These are phyloP conservation scores for Trametes polyzona DNA, from an alignment of 1,284 basidiomycete species.

Conservation along the genomic window DNA sequence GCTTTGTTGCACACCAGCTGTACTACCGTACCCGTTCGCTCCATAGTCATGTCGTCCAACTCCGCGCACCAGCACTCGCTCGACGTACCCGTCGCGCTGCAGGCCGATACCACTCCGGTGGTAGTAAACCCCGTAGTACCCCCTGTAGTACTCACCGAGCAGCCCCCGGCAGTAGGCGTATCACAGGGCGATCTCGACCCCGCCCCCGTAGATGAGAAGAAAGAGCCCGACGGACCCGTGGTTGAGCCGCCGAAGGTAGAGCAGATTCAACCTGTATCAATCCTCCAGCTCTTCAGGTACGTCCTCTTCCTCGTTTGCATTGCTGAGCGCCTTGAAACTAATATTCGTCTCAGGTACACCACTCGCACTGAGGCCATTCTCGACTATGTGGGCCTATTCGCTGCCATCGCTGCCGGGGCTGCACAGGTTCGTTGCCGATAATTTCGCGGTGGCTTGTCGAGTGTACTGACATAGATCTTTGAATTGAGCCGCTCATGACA, in stretches of 20 bases:
- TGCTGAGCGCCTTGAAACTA: not conserved
- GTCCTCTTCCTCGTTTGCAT: slow-evolving; percentile 15
- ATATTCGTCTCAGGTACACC: slow-evolving; percentile 50
- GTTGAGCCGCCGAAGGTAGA: not conserved
- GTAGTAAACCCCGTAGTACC: too few relatives aligned
- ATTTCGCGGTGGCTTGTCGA: too few relatives aligned
- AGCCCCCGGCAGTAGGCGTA: too few relatives aligned
- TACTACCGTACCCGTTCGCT: too few relatives aligned
- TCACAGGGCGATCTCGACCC: not conserved
- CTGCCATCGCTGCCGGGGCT: slow-evolving; percentile 72
- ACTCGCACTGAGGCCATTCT: slow-evolving; percentile 67
- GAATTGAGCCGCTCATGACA: slow-evolving; percentile 84
- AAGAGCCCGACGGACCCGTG: not conserved
- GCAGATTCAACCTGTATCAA: not conserved
- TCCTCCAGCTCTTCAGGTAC: slow-evolving; percentile 51
- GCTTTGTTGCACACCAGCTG: too few relatives aligned
- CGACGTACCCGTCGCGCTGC: too few relatives aligned
- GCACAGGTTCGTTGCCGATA: slow-evolving; percentile 60
- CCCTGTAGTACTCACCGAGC: too few relatives aligned
- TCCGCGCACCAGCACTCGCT: too few relatives aligned
- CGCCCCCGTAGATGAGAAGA: not conserved
- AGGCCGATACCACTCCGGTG: too few relatives aligned
- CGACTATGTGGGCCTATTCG: slow-evolving; percentile 66
- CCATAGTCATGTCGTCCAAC: too few relatives aligned
- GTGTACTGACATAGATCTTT: too few relatives aligned